Conservation (phyloP, 2,329 filamentous ascomycete genomes). For the Cytospora chrysosperma region DNA sequence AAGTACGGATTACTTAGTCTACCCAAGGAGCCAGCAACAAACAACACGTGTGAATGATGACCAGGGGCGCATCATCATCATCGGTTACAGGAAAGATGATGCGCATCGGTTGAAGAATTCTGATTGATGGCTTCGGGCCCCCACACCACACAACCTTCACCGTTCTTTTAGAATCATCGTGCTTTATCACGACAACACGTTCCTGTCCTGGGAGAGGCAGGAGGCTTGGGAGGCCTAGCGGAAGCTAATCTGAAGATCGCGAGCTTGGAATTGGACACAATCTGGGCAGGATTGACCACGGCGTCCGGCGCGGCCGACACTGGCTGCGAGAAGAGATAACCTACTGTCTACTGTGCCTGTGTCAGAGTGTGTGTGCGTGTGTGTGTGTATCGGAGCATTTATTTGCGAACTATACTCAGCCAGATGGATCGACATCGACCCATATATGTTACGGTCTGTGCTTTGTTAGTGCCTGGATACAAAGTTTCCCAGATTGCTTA, state of each 20-base stretch:
- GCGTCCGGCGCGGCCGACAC: background rate
- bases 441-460: background rate
- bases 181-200: slow-evolving; percentile 20
- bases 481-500: too few species aligned
- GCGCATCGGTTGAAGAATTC: background rate
- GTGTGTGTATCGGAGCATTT: too few species aligned
- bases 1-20: too few species aligned
- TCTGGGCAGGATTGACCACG: slow-evolving; percentile 3
- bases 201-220: slow-evolving; percentile 12
- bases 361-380: too few species aligned
- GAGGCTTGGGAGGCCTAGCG: background rate
- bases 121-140: slow-evolving; percentile 4
- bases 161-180: slow-evolving; percentile 21
- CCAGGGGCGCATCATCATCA: slow-evolving; percentile 5
- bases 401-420: too few species aligned
- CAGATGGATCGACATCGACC: background rate
- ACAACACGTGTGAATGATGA: background rate
- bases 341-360: too few species aligned
- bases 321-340: background rate
- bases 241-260: background rate
- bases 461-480: background rate
- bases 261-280: background rate
- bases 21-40: slow-evolving; percentile 9
- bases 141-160: slow-evolving; percentile 18
- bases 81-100: slow-evolving; percentile 5